Evolutionary conservation across 495 filamentous ascomycete species (phyloP), one percentile per base, ranked within the genome.

Genomic region (Rostrohypoxylon terebratum): DNA sequence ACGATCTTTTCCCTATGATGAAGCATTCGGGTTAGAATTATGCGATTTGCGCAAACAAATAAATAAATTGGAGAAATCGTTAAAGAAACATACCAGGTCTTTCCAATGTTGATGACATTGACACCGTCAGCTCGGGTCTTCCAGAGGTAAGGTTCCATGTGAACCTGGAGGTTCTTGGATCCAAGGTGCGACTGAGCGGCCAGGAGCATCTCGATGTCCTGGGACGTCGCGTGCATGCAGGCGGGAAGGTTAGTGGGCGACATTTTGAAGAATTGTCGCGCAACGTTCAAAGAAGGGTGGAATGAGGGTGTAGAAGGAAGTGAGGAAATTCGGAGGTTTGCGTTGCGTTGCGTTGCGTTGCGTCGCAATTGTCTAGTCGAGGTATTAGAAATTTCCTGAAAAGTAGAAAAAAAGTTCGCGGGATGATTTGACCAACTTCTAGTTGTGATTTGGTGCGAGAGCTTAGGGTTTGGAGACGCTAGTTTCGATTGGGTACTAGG

Each of bases 121-220:
- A 99, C 90, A 84, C 96, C 96, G 76, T 99, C 96, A 66, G 94
- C 90, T 78, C 96, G 91, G 80, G 93, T 97, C 91, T 98, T 99
- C 94, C 94, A 98, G 78, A 99, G 90, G 87, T 99, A 99, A 73
- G 96, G 93, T 86, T 98, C 94, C 96, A 98, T 98, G 86, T 98
- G 94, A 79, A 96, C 86, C 87, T 97, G 94, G 74, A 98, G 80
- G 88, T 99, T 99, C 91, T 99, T 99, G 86, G 92, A 94, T 81
- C 96, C 96, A 72, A 99, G 89, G 87, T 99, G 96, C 84, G 89
- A 91, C 85, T 98, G 94, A 80, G 96, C 96, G 78, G 94, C 91
- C 59, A 99, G 91, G 74, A 99, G 92, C 93, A 94, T 96, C 92
- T 99, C 96, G 87, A 99, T 97, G 88, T 99, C 96, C 84, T 83